Evolutionary conservation across 345 rosid species (phyloP).

Genomic region (Litchi chinensis): DNA sequence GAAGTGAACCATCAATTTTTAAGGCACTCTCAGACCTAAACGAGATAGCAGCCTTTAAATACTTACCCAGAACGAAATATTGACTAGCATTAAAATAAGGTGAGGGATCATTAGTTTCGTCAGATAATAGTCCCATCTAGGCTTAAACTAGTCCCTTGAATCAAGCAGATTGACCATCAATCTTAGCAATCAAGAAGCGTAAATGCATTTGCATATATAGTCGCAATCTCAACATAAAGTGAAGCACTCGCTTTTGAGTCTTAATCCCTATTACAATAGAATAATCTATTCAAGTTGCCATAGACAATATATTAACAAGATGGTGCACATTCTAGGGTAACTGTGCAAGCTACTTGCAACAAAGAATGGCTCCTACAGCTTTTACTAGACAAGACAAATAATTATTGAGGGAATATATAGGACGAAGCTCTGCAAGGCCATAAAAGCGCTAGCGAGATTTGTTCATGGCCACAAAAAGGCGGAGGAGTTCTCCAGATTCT

Average conservation of each 20-base stretch:
- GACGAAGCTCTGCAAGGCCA: slow-evolving; percentile 27
- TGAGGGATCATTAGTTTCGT: neutral
- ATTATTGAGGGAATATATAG: slow-evolving; percentile 15
- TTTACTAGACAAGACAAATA: slow-evolving; percentile 24
- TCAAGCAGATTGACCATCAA: neutral
- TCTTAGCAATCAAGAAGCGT: neutral
- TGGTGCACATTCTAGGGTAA: slow-evolving; percentile 26
- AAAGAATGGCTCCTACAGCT: slow-evolving; percentile 30
- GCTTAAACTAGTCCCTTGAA: neutral
- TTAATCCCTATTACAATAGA: slow-evolving; percentile 13
- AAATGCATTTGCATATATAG: neutral
- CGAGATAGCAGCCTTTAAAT: neutral
- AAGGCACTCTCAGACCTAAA: neutral
- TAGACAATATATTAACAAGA: slow-evolving; percentile 14
- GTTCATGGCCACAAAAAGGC: too few relatives aligned
- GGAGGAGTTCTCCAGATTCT: neutral
- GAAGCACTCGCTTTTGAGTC: slow-evolving; percentile 2
- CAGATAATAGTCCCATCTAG: neutral
- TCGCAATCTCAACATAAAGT: neutral
- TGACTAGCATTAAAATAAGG: neutral
- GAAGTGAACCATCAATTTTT: neutral
- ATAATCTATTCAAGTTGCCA: slow-evolving; percentile 15
- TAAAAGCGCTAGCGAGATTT: neutral
- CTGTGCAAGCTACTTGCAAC: slow-evolving; percentile 27
- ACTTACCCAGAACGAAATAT: neutral